These are phyloP conservation scores for Eugenia klotzschiana DNA, from an alignment of 441 rosid genomes.

Conservation along the genomic window DNA sequence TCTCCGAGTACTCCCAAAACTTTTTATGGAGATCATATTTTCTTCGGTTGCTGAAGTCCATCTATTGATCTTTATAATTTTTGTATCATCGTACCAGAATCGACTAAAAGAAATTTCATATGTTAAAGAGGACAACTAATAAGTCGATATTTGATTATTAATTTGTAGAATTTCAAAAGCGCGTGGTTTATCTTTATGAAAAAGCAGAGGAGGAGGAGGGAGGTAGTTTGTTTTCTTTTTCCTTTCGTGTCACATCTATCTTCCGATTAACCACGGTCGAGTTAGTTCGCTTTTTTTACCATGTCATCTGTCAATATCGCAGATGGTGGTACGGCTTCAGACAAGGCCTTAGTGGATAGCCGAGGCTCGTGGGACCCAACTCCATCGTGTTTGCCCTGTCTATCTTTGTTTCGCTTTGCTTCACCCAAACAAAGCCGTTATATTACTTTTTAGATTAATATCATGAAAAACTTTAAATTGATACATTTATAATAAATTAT, in stretches of 20 bases:
- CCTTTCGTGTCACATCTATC: too few species aligned
- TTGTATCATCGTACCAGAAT: neutral
- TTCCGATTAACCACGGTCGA: accelerated
- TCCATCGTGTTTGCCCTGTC: neutral
- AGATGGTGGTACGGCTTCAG: neutral
- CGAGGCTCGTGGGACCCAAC: too few species aligned
- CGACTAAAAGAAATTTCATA: accelerated
- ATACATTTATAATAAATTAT: too few species aligned
- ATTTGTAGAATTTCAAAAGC: neutral
- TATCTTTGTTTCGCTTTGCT: neutral
- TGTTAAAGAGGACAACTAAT: neutral
- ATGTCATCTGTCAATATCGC: neutral
- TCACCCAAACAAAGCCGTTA: too few species aligned
- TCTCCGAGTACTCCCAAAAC: neutral
- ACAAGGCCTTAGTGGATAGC: too few species aligned
- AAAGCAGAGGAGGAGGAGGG: neutral
- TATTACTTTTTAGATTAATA: too few species aligned
- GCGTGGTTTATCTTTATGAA: neutral
- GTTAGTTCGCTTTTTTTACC: neutral
- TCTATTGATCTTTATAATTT: neutral
- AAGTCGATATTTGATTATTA: neutral
- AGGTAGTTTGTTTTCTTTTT: too few species aligned
- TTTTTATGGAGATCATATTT: neutral
- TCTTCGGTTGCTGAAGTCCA: neutral
- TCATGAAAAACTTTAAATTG: too few species aligned